Percentiles rank a stretch among this genome's conserved stretches.
phyloP scores from a whole-genome alignment of 1,284 basidiomycete genomes.

The Malassezia psittaci region DNA sequence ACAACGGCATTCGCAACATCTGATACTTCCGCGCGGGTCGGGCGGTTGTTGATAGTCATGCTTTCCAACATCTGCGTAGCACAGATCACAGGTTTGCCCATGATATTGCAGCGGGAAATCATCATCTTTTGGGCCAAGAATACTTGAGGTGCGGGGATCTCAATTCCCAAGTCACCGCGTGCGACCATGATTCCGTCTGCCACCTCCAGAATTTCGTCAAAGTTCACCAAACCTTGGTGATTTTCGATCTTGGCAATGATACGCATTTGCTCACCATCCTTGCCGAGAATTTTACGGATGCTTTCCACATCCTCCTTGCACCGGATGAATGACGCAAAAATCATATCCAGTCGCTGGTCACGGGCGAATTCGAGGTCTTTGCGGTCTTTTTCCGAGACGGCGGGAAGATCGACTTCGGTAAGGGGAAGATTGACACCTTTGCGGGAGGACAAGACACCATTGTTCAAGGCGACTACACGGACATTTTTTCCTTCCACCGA shows the following conservation, averaged over 20 bases:
- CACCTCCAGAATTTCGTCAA: slow-evolving; percentile 47
- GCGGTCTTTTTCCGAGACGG: slow-evolving; percentile 85
- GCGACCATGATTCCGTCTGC: slow-evolving; percentile 48
- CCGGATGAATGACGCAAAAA: slow-evolving; percentile 48
- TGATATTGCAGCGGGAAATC: slow-evolving; percentile 48
- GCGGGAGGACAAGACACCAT: slow-evolving; percentile 82
- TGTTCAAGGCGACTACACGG: slow-evolving; percentile 78
- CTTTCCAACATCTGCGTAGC: slow-evolving; percentile 99
- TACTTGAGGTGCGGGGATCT: slow-evolving; percentile 55
- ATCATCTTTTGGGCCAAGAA: slow-evolving; percentile 49
- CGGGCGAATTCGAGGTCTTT: slow-evolving; percentile 88
- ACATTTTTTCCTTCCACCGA: slow-evolving; percentile 54
- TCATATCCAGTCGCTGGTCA: slow-evolving; percentile 94
- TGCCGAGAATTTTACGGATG: slow-evolving; percentile 45
- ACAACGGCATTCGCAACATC: slow-evolving; percentile 48
- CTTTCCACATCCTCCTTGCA: slow-evolving; percentile 38
- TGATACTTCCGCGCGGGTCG: slow-evolving; percentile 46
- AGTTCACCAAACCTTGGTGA: slow-evolving; percentile 48
- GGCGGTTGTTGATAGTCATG: slow-evolving; percentile 48
- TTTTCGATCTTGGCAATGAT: slow-evolving; percentile 49
- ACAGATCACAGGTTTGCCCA: slow-evolving; percentile 78
- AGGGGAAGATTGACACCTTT: slow-evolving; percentile 99
- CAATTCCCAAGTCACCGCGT: slow-evolving; percentile 47
- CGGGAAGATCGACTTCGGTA: slow-evolving; percentile 92
- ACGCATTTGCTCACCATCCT: slow-evolving; percentile 46